Evolutionary conservation across 2,329 filamentous ascomycete genomes (phyloP), one percentile per base, ranked within the genome.

Genomic region (Hypoxylon sp.): DNA sequence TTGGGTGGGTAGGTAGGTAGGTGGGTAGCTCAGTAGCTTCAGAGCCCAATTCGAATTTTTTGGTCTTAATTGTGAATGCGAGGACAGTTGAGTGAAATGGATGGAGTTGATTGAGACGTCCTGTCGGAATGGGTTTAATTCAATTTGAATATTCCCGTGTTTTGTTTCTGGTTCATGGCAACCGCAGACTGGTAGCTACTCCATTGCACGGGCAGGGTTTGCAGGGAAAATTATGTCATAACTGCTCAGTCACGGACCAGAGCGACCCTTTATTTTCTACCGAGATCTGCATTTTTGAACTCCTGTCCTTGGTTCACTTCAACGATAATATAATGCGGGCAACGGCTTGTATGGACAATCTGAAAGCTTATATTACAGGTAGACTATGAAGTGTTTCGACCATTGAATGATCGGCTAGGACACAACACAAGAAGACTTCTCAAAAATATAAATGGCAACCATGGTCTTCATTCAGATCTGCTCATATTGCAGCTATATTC

Each of bases 191-290:
- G 1, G 11, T 18, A 26, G 7, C 24, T 26, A 18, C 28, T 38
- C 26, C 30, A 12, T 26, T 18, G 11, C 36, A 11, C 8, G 16
- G 36, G 36, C 22, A 1, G 26, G 36, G 26, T 44, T 22, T n/a
- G 11, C 18, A 50, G 20, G 40, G n/a, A 42, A 52, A 57, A 57
- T 63, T 62, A 63, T 46, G 59, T 66, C 64, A 63, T 63, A 45
- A 4, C 20, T 16, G 32, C 46, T 59, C 56, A 64, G 28, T 64
- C 44, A 61, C 42, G 42, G 8, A 8, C 14, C 33, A 26, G 44
- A 26, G 14, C 9, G 33, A 22, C 30, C 6, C n/a, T 36, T 22
- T 36, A 14, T n/a, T 12, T 9, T 16, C 28, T 16, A 18, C 16
- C 18, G 14, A n/a, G n/a, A n/a, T n/a, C n/a, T n/a, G n/a, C n/a